phyloP scores from a whole-genome alignment of 306 rosid species.

The Fragaria ananassa region DNA sequence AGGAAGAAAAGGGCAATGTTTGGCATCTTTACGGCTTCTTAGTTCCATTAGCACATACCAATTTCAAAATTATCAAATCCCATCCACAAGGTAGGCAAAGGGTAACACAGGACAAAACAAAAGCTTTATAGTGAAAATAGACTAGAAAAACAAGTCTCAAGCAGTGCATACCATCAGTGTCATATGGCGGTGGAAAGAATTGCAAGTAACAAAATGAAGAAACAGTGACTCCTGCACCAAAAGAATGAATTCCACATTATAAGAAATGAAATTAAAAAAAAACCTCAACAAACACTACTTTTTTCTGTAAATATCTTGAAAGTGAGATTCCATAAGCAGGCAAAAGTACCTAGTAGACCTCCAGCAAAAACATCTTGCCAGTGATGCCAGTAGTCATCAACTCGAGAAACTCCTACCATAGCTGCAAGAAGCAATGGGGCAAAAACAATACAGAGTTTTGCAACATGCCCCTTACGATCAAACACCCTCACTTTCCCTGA shows the following conservation, averaged over 20 bases:
- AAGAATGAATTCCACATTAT: neutral
- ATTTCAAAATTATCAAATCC: neutral
- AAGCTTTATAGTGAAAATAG: neutral
- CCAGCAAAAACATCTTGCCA: slow-evolving; percentile 94
- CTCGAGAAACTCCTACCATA: slow-evolving; percentile 76
- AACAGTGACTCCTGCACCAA: slow-evolving; percentile 53
- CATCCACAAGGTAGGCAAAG: neutral
- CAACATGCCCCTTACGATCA: slow-evolving; percentile 78
- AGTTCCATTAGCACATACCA: neutral
- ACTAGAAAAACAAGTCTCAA: slow-evolving; percentile 11
- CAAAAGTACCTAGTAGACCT: slow-evolving; percentile 61
- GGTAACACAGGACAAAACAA: neutral
- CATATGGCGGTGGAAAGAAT: slow-evolving; percentile 93
- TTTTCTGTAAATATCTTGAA: neutral
- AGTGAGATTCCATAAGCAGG: neutral
- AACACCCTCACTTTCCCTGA: slow-evolving; percentile 75
- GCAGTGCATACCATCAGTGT: slow-evolving; percentile 56
- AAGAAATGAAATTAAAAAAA: slow-evolving; percentile 16
- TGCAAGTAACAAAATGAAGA: slow-evolving; percentile 90
- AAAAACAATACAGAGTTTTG: slow-evolving; percentile 72
- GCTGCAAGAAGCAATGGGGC: slow-evolving; percentile 72
- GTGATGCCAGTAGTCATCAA: slow-evolving; percentile 98
- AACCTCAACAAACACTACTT: neutral
- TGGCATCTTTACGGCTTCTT: neutral
- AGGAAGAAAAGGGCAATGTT: neutral